Evolutionary conservation across 2,329 filamentous ascomycete species (phyloP).

Genomic region (Fusarium fracticaudum): DNA sequence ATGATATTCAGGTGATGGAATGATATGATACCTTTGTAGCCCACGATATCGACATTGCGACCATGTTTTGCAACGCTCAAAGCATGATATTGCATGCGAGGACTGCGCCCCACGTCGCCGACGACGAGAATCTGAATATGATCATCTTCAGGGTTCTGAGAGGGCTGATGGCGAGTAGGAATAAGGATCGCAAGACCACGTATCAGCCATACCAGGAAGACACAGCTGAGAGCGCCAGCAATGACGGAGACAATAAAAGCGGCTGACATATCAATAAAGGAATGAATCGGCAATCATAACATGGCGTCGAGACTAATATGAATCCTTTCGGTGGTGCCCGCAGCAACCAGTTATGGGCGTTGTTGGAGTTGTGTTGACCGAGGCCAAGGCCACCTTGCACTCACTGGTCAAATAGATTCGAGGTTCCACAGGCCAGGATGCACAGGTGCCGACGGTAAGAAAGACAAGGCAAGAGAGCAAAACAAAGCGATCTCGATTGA

Average conservation of each 20-base stretch:
- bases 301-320: slow-evolving; percentile 15
- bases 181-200: slow-evolving; percentile 37
- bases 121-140: slow-evolving; percentile 86
- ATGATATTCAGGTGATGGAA: not conserved
- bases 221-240: slow-evolving; percentile 48
- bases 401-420: not conserved
- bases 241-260: slow-evolving; percentile 49
- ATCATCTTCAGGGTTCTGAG: slow-evolving; percentile 50
- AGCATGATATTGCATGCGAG: slow-evolving; percentile 98
- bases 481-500: slow-evolving; percentile 19
- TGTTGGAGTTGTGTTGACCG: slow-evolving; percentile 10
- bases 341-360: not conserved
- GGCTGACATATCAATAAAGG: slow-evolving; percentile 29
- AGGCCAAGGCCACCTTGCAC: slow-evolving; percentile 35
- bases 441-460: slow-evolving; percentile 7
- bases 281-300: slow-evolving; percentile 12
- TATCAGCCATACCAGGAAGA: slow-evolving; percentile 43
- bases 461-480: slow-evolving; percentile 7
- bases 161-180: slow-evolving; percentile 50
- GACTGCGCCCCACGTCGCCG: slow-evolving; percentile 93
- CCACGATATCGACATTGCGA: slow-evolving; percentile 83
- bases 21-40: slow-evolving; percentile 74
- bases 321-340: slow-evolving; percentile 8
- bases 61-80: slow-evolving; percentile 88
- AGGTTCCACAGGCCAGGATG: slow-evolving; percentile 27